Conservation (phyloP, 2,329 filamentous ascomycete species). For the Sclerotiophoma versabilis region DNA sequence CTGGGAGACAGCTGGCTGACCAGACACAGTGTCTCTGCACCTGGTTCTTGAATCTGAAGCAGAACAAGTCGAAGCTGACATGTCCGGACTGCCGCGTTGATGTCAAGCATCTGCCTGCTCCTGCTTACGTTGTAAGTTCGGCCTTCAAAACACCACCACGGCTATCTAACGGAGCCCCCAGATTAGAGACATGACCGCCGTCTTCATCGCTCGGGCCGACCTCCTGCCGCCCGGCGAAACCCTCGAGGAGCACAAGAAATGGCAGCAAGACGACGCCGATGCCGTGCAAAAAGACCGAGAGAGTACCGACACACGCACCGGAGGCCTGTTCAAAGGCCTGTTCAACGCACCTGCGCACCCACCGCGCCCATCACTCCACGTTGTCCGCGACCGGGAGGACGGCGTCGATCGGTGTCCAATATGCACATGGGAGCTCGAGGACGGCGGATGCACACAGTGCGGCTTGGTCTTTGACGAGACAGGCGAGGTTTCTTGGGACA, state of each 20-base stretch:
- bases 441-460: conserved; percentile 64
- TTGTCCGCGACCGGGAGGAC: conserved; percentile 65
- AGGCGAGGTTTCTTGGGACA: conserved; percentile 48
- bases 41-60: conserved; percentile 61
- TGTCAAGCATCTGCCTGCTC: conserved; percentile 66
- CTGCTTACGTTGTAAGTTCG: conserved; percentile 66
- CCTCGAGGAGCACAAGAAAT: conserved; percentile 64
- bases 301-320: conserved; percentile 56
- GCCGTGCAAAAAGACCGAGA: conserved; percentile 67
- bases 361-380: conserved; percentile 38
- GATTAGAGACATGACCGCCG: conserved; percentile 69
- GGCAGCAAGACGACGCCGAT: conserved; percentile 66
- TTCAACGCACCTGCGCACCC: conserved; percentile 53
- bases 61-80: conserved; percentile 60
- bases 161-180: conserved; percentile 32
- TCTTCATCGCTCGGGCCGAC: conserved; percentile 67
- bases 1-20: conserved; percentile 27
- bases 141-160: background rate
- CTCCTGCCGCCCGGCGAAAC: conserved; percentile 70
- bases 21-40: conserved; percentile 61
- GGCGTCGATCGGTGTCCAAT: conserved; percentile 67
- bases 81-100: conserved; percentile 72
- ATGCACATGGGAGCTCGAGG: conserved; percentile 70
- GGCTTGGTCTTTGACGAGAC: conserved; percentile 59
- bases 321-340: conserved; percentile 69